Evolutionary conservation across 2,329 filamentous ascomycete species (phyloP).

Genomic region (Fusarium sp.): DNA sequence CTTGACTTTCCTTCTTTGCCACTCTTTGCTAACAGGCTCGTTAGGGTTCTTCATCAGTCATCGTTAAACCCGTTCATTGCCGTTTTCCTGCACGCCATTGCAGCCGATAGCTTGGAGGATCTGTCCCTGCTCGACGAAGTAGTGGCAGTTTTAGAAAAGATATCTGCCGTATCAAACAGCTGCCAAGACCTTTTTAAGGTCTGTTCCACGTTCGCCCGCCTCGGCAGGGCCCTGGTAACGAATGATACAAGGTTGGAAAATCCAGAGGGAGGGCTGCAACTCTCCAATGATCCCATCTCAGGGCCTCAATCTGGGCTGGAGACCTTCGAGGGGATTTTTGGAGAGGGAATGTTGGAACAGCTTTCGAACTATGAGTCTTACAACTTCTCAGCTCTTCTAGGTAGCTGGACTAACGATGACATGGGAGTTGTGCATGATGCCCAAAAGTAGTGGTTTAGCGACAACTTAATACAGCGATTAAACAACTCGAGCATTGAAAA

Average conservation of each 20-base stretch:
- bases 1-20: background rate
- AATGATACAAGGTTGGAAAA: background rate
- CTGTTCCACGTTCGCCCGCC: slow-evolving; percentile 4
- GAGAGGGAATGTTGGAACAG: background rate
- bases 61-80: slow-evolving; percentile 5
- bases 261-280: background rate
- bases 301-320: background rate
- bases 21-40: background rate
- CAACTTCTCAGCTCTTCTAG: background rate
- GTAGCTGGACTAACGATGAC: background rate
- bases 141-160: background rate
- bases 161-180: background rate
- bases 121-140: background rate
- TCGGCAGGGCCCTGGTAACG: background rate
- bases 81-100: background rate
- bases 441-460: background rate
- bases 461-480: background rate
- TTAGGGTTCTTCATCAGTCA: slow-evolving; percentile 5
- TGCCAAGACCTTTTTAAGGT: slow-evolving; percentile 2
- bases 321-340: slow-evolving; percentile 1
- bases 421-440: background rate
- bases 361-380: slow-evolving; percentile 3
- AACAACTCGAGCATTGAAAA: background rate
- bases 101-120: background rate
- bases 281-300: background rate